A percentile compares a stretch with the other conserved stretches of the same genome.
These are phyloP conservation scores for Xylaria sp. DNA, from an alignment of 2,329 filamentous ascomycete species.

Conservation along the genomic window DNA sequence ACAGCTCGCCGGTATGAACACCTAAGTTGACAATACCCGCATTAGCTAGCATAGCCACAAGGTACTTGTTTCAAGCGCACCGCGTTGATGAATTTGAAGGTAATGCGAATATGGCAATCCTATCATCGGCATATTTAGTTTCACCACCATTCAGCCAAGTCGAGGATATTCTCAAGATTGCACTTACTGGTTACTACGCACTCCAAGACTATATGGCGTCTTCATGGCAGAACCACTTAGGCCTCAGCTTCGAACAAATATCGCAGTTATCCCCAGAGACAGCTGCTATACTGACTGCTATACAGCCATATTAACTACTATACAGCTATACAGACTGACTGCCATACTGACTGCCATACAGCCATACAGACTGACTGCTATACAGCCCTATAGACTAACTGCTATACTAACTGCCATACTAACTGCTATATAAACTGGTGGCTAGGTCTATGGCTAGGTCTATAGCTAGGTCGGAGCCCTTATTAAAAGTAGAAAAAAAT, in stretches of 20 bases:
- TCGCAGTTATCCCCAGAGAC: background rate
- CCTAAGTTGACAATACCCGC: background rate
- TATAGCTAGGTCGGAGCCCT: too few relatives aligned
- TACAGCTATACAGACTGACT: too few relatives aligned
- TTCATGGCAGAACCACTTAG: constrained; percentile 2
- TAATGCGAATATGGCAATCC: constrained; percentile 22
- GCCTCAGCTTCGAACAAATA: background rate
- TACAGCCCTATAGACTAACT: too few relatives aligned
- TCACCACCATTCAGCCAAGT: background rate
- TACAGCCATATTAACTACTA: too few relatives aligned
- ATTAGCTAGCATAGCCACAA: background rate
- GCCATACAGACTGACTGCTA: too few relatives aligned
- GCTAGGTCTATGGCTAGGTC: too few relatives aligned
- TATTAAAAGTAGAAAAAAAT: too few relatives aligned
- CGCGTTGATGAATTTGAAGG: constrained; percentile 20
- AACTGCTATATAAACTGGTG: too few relatives aligned
- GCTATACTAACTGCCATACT: too few relatives aligned
- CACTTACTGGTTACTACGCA: constrained; percentile 25
- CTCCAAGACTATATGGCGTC: constrained; percentile 22
- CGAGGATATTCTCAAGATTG: background rate
- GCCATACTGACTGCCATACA: too few relatives aligned
- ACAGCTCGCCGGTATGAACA: constrained; percentile 26
- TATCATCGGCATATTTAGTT: constrained; percentile 12
- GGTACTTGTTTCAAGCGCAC: constrained; percentile 18
- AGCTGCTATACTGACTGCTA: too few relatives aligned